phyloP scores from a whole-genome alignment of 768 basidiomycete genomes.

The Suillus cothurnatus region DNA sequence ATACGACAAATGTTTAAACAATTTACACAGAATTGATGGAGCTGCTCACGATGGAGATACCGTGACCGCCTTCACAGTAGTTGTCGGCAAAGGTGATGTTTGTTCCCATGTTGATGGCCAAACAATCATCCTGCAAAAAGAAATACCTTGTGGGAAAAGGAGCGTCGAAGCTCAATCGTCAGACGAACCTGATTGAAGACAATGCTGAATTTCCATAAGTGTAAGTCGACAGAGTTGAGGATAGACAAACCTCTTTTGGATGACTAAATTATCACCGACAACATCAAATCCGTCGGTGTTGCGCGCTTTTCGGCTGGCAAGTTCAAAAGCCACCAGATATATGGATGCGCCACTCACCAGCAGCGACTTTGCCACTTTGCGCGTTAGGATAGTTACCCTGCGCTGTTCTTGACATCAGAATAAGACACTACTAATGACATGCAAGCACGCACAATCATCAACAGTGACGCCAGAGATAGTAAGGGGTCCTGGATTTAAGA shows the following conservation, averaged over 20 bases:
- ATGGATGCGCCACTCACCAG: constrained; percentile 35
- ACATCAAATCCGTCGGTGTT: constrained; percentile 58
- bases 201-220: constrained; percentile 7
- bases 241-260: constrained; percentile 26
- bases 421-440: neutral
- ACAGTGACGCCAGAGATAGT: constrained; percentile 50
- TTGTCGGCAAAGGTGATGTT: constrained; percentile 54
- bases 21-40: neutral
- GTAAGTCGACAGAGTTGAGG: neutral
- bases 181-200: constrained; percentile 28
- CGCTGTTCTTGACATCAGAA: constrained; percentile 35
- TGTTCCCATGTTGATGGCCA: constrained; percentile 50
- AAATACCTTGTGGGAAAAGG: neutral
- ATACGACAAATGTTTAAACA: neutral
- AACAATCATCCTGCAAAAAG: constrained; percentile 57
- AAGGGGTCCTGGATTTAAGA: constrained; percentile 32
- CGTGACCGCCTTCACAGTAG: constrained; percentile 60
- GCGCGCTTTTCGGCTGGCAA: constrained; percentile 30
- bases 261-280: constrained; percentile 37
- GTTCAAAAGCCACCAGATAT: neutral
- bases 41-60: constrained; percentile 52
- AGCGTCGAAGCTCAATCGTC: neutral
- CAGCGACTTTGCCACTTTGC: constrained; percentile 48
- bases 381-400: constrained; percentile 54
- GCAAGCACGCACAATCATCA: constrained; percentile 53